Base-by-base conservation (phyloP, 345 rosid genomes). In the Rubroshorea leprosula region DNA sequence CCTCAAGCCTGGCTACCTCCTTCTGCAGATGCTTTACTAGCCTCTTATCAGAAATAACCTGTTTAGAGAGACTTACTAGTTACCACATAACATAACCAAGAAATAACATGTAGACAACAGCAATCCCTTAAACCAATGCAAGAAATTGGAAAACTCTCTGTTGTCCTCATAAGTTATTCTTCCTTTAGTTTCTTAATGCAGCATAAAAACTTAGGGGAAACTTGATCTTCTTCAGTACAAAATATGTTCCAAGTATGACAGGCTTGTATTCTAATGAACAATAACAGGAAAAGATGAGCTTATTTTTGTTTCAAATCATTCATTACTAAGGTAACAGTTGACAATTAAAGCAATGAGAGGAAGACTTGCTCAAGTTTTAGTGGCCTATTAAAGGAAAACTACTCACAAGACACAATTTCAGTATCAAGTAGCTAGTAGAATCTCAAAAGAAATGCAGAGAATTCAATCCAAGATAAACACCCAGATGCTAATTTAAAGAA, bases 1-100 rank as follows among this genome's bases (percentile, higher is more conserved):
- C 87, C 71, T 86, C 98, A 56, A 91, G 96, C 72, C 95, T 86
- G 51, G 95, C 98, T 56, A 91, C 92, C 80, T 91, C 92, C 70
- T 84, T 74, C 78, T 91, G 92, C 68, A 88, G 77, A 52, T 77
- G 90, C 78, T 86, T 91, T 67, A 91, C 78, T 66, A 86, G 44
- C 60, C 58, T 71, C 72, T 83, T 91, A 41, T 91, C 92, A 18
- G 98, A 65, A 62, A 82, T 71, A 72, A 91, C 83, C 98, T 91
- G 84, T 65, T 35, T 35, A 68, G 25, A 45, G 9, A 47, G 57
- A 72, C 41, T 35, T 6, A 35, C 11, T 35, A 3, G 41, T 35
- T 35, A 35, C 41, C 9, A 35, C 41, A 6, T 35, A 35, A 6
- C 41, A 35, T 35, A 35, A 35, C 41, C 41, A 4, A 35, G 41